Conservation (phyloP, 208 protist genomes). For the Leishmania amazonensis region DNA sequence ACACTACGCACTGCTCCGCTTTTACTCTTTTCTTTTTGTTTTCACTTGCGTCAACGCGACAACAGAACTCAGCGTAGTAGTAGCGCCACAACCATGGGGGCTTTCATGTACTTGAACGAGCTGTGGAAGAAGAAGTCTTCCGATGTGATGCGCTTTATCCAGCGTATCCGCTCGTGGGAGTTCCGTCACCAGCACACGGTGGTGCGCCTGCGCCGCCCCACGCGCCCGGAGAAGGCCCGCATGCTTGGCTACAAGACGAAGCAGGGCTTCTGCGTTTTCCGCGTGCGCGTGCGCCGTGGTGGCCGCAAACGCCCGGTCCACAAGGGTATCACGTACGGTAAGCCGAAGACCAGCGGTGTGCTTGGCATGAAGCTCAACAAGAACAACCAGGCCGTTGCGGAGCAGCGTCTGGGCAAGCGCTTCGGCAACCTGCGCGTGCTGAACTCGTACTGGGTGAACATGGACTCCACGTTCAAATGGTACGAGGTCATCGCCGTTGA, state of each 20-base stretch:
- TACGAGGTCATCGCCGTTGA: slow-evolving; percentile 99
- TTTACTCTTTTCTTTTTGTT: not conserved
- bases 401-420: slow-evolving; percentile 97
- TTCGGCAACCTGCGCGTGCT: slow-evolving; percentile 98
- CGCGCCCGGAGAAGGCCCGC: slow-evolving; percentile 99
- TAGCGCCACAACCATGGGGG: slow-evolving; percentile 91
- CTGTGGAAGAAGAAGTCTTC: slow-evolving; percentile 99
- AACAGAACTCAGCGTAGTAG: slow-evolving; percentile 24
- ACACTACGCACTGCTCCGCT: too few relatives aligned
- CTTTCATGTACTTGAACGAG: slow-evolving; percentile 99
- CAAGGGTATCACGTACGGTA: slow-evolving; percentile 99
- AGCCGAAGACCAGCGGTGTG: slow-evolving; percentile 98
- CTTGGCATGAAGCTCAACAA: slow-evolving; percentile 97
- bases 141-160: slow-evolving; percentile 99
- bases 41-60: not conserved
- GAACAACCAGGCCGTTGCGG: slow-evolving; percentile 96
- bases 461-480: slow-evolving; percentile 98
- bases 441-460: slow-evolving; percentile 99
- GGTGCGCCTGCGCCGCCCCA: slow-evolving; percentile 95
- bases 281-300: slow-evolving; percentile 98
- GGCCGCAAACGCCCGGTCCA: slow-evolving; percentile 97
- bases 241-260: slow-evolving; percentile 99
- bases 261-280: slow-evolving; percentile 99
- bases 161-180: slow-evolving; percentile 99
- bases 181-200: slow-evolving; percentile 96